Percentiles rank a stretch among this genome's conserved stretches.
These are phyloP conservation scores for Amesomyces nigricolor DNA, from an alignment of 2,329 filamentous ascomycete genomes.

Conservation along the genomic window DNA sequence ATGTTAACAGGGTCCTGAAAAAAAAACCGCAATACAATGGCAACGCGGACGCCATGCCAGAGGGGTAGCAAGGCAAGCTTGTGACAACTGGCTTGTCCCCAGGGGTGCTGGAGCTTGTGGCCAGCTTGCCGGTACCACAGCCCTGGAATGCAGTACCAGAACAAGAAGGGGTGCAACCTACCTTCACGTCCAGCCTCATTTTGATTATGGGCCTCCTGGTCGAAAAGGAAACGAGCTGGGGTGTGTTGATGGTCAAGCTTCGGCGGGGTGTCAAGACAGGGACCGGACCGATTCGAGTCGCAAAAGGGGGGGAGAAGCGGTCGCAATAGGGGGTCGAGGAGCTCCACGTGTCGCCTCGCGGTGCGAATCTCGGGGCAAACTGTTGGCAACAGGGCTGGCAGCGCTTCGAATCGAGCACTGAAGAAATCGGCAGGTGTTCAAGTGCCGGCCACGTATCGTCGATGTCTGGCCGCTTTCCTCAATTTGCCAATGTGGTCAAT, in stretches of 20 bases:
- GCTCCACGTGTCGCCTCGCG: neutral
- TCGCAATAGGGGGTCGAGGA: constrained; percentile 10
- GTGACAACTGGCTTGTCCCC: neutral
- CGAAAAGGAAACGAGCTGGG: constrained; percentile 2
- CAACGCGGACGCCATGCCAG: neutral
- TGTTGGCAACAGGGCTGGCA: neutral
- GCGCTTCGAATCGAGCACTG: neutral
- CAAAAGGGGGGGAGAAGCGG: constrained; percentile 6
- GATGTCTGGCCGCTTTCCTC: constrained; percentile 20
- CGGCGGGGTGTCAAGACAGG: constrained; percentile 17
- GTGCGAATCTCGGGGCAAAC: neutral
- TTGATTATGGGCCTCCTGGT: constrained; percentile 16
- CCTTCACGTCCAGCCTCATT: constrained; percentile 31
- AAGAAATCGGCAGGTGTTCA: constrained; percentile 14
- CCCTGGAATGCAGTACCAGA: neutral
- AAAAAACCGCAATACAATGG: no score
- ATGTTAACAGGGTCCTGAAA: constrained; percentile 23
- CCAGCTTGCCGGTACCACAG: constrained; percentile 14
- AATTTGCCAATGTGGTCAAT: constrained; percentile 29
- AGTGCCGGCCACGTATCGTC: constrained; percentile 26
- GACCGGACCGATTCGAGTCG: constrained; percentile 5
- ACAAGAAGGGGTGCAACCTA: constrained; percentile 15
- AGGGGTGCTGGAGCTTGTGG: constrained; percentile 7
- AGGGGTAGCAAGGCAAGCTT: neutral
- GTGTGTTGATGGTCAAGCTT: constrained; percentile 21